Evolutionary conservation across 2,329 filamentous ascomycete genomes (phyloP), one percentile per base, ranked within the genome.

Genomic region (Westerdykella ornata): DNA sequence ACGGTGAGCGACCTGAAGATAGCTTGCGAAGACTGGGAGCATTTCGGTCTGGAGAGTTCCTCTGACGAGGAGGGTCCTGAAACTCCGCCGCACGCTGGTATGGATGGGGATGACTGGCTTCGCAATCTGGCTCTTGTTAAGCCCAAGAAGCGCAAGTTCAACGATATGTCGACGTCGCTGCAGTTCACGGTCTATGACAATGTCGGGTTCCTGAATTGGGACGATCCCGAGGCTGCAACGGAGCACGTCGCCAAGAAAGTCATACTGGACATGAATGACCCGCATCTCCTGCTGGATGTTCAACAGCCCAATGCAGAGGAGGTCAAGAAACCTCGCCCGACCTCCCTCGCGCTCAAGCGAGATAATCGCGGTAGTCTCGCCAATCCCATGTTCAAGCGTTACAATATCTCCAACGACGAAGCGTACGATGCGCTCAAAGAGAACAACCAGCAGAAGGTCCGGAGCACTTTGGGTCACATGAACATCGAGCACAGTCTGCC

Each of bases 361-460:
- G 81, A 81, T 71, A 80, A 77, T 6, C 83, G 79, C 42, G 80
- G 81, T 13, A 83, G 81, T 38, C 69, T 88, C 32, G 80, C 82
- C 3, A 84, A 83, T 41, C 81, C 86, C 42, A 76, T 95, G 28
- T 79, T 79, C 29, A 79, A 84, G 52, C 82, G 90, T 32, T 98
- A 95, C 74, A 97, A 97, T 61, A 85, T 94, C 44, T 95, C 89
- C 20, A 97, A 97, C 49, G 92, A 98, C 58, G 85, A 92, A 44
- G 89, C 89, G 1, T 98, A 98, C 63, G 89, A 97, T 59, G 80
- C 88, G 45, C 77, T 98, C 34, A 97, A 97, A 67, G 88, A 95
- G 66, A 97, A 96, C 59, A 89, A 94, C 59, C 88, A 94, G 68
- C 88, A 87, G 74, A 97, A 95, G 67, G 86, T 98, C 46, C 82